Evolutionary conservation across 1,284 basidiomycete genomes (phyloP), one percentile per base, ranked within the genome.

Genomic region (Ceratobasidium sp.): DNA sequence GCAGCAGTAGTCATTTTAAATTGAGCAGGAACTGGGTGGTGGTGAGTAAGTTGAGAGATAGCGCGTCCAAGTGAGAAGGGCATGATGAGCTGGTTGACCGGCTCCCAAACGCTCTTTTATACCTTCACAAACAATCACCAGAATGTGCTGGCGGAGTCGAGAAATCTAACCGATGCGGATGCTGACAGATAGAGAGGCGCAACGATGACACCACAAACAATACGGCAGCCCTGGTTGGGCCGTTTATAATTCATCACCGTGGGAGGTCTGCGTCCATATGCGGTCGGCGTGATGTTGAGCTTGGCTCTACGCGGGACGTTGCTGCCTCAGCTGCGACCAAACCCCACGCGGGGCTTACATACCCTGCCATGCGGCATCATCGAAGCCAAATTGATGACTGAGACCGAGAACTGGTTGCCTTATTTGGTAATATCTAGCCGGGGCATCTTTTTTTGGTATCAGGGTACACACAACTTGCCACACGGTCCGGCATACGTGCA

Each of bases 291-390:
- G 51, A 56, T 53, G 19, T 56, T 69, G 66, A 69, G 66, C 51
- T 41, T n/a, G 33, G 66, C 36, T 48, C 22, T 27, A n/a, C 33
- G 36, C 41, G n/a, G 15, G 14, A 22, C 62, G 45, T 51, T 65
- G 66, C 66, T 69, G 66, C 66, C 53, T 69, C 66, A 69, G 53
- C 66, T 69, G 66, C 66, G 53, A 15, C 29, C 48, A 33, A 22
- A 67, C 65, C n/a, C 53, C 36, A 27, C 33, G 51, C 53, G 53
- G 66, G 47, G 53, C 51, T 45, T 69, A 31, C 64, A 48, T n/a
- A n/a, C n/a, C n/a, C n/a, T n/a, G n/a, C n/a, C n/a, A n/a, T n/a
- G n/a, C n/a, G n/a, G n/a, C n/a, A n/a, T n/a, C n/a, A 6, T 24
- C 54, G 64, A 50, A 48, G 29, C 27, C 47, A 31, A 29, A 64